Percentiles rank a stretch among this genome's conserved stretches.
These are phyloP conservation scores for Mariannaea elegans DNA, from an alignment of 2,329 filamentous ascomycete species.

Conservation along the genomic window DNA sequence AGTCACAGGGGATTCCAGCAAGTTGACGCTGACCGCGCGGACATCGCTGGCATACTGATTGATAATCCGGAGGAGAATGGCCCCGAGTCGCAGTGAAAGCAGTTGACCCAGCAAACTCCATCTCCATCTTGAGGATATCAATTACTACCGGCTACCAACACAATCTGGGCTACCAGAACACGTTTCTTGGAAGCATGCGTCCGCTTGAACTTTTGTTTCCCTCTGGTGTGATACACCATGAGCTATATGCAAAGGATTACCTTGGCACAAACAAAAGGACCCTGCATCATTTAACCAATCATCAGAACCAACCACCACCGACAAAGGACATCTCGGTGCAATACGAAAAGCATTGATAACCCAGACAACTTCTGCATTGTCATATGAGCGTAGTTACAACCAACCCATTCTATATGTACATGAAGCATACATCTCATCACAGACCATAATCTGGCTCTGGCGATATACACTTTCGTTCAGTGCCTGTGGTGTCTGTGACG, in stretches of 20 bases:
- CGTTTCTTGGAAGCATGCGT: neutral
- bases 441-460: neutral
- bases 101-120: no score
- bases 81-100: no score
- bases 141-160: neutral
- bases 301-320: no score
- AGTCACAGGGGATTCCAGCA: no score
- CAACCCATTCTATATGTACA: slow-evolving; percentile 11
- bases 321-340: neutral
- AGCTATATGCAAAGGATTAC: neutral
- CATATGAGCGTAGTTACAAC: neutral
- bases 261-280: neutral
- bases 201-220: neutral
- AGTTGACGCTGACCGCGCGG: no score
- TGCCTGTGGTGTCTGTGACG: neutral
- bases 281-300: no score
- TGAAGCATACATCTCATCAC: neutral
- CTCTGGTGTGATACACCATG: neutral
- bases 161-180: neutral
- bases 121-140: no score
- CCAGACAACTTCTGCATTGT: neutral
- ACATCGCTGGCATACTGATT: no score
- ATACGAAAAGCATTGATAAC: no score
- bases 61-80: no score
- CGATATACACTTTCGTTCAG: neutral